A percentile compares a stretch with the other conserved stretches of the same genome.
These are phyloP conservation scores for Anethum foeniculum DNA, from an alignment of 140 eudicot genomes.

Conservation along the genomic window DNA sequence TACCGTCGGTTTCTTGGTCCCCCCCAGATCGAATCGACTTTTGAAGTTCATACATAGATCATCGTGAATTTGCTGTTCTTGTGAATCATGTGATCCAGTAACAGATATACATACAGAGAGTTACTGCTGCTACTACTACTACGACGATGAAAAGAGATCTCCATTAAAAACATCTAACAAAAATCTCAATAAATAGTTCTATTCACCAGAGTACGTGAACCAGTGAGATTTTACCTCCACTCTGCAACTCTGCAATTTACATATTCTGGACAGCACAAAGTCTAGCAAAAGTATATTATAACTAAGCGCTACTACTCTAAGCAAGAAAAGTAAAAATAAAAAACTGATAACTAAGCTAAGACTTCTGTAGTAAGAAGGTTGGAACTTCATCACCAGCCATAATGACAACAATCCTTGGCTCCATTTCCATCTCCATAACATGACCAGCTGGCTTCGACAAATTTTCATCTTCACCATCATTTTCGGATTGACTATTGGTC, in stretches of 20 bases:
- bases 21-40: background rate
- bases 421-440: conserved; percentile 23
- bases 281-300: background rate
- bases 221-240: background rate
- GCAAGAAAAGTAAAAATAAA: background rate
- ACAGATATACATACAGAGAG: background rate
- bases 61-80: background rate
- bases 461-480: conserved; percentile 29
- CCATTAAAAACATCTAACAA: background rate
- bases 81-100: background rate
- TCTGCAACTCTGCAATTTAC: background rate
- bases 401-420: conserved; percentile 61
- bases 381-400: conserved; percentile 89
- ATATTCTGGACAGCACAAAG: background rate
- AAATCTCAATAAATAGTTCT: background rate
- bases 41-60: background rate
- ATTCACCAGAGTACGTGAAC: background rate
- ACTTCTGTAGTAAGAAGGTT: conserved; percentile 39
- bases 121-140: background rate
- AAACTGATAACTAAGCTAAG: background rate
- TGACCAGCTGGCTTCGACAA: conserved; percentile 16
- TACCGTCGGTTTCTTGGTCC: background rate
- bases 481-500: background rate
- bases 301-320: background rate
- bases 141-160: background rate